Evolutionary conservation across 1,139 yeast species (phyloP), one percentile per base, ranked within the genome.

Genomic region (Sugiyamaella sp.): DNA sequence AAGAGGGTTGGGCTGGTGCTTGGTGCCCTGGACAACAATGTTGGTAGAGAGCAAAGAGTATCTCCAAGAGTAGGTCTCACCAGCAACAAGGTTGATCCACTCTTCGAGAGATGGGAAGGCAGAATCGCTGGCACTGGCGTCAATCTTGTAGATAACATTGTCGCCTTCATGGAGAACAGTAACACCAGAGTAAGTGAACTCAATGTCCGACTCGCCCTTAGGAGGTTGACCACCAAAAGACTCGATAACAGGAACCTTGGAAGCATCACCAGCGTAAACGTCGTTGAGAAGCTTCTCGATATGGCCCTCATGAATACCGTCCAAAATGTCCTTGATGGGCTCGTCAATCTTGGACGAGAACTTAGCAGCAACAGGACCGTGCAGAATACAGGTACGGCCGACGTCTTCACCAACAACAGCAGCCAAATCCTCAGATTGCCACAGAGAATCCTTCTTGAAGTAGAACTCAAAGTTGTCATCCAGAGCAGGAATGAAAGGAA

Each of bases 381-480:
- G 97, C 67, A 93, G 81, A 64, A 93, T 90, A 86, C 99, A 95
- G 20, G 97, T 91, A 80, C 99, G 88, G 74, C 91, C 95, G 61
- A 93, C 98, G 72, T 93, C 99, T 69, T 86, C 91, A 64, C 81
- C 99, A 61, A 89, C 93, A 68, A 93, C 98, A 59, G 97, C 89
- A 71, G 91, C 98, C 68, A 93, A 81, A 71, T 89, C 95, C 78
- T 93, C 99, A 35, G 97, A 88, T 80, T 93, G 99, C 99, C 99
- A 93, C 71, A 93, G 80, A 48, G 98, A 91, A 74, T 93, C 99
- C 78, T 93, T 93, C 84, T 93, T 93, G 82, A 93, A 95, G 81
- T 88, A 93, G 70, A 85, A 86, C 73, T 93, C 97, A 67, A 93
- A 90, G 76, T 89, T 86, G 63, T 89, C 96, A 69, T 95, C 96